Conservation (phyloP, 495 filamentous ascomycete genomes). For the Xylaria flabelliformis region DNA sequence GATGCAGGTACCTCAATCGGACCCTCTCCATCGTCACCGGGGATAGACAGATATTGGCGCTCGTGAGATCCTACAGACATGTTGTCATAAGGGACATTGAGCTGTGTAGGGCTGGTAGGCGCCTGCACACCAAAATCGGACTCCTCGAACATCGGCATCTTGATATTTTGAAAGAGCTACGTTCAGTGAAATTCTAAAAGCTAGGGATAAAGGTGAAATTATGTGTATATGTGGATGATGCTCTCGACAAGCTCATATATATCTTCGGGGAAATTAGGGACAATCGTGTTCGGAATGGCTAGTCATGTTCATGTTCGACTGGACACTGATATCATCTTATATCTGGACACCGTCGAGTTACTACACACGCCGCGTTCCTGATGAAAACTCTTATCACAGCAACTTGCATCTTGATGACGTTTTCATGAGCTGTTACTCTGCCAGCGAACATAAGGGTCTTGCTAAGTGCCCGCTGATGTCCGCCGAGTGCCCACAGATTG, state of each 20-base stretch:
- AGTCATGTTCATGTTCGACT: slow-evolving; percentile 23
- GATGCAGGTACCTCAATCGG: slow-evolving; percentile 76
- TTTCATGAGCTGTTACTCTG: background rate
- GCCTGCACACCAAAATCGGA: slow-evolving; percentile 57
- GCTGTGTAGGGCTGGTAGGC: slow-evolving; percentile 38
- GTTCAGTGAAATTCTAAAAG: background rate
- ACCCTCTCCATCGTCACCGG: slow-evolving; percentile 54
- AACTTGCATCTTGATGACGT: slow-evolving; percentile 22
- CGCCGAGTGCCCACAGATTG: slow-evolving; percentile 10
- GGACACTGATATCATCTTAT: slow-evolving; percentile 25
- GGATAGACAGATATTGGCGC: slow-evolving; percentile 51
- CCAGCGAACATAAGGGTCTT: slow-evolving; percentile 18
- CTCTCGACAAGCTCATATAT: slow-evolving; percentile 4
- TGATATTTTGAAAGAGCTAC: slow-evolving; percentile 34
- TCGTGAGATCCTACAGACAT: slow-evolving; percentile 32
- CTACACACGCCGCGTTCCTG: background rate
- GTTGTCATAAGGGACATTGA: slow-evolving; percentile 29
- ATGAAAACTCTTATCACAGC: slow-evolving; percentile 20
- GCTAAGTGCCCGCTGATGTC: slow-evolving; percentile 12
- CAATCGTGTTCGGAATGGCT: background rate
- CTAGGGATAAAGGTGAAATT: background rate
- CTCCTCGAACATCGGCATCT: slow-evolving; percentile 70
- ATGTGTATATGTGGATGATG: background rate
- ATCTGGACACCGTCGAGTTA: slow-evolving; percentile 9
- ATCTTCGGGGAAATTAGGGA: slow-evolving; percentile 2